phyloP scores from a whole-genome alignment of 2,329 filamentous ascomycete species.

The Scytalidium lignicola region DNA sequence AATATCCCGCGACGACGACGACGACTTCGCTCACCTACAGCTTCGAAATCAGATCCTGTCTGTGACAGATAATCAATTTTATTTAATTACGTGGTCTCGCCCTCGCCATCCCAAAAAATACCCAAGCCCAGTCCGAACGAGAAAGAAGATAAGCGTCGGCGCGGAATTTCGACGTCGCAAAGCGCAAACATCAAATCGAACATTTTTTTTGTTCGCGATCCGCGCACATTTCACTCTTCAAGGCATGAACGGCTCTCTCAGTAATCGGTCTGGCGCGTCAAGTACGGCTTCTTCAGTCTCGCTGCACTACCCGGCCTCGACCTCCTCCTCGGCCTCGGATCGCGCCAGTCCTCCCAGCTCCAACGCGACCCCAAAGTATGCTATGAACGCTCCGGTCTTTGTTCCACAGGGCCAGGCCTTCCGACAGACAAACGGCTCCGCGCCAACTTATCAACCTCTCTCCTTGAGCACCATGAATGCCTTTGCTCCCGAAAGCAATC shows the following conservation, averaged over 20 bases:
- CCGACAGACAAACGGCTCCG: conserved; percentile 23
- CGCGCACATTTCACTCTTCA: neutral
- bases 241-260: conserved; percentile 20
- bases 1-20: no score
- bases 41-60: no score
- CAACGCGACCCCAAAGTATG: conserved; percentile 24
- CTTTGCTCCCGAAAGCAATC: conserved; percentile 19
- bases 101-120: no score
- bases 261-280: conserved; percentile 12
- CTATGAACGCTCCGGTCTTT: conserved; percentile 28
- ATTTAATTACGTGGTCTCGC: no score
- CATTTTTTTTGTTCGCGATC: no score
- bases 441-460: conserved; percentile 24
- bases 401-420: conserved; percentile 25
- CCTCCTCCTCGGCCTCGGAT: conserved; percentile 13
- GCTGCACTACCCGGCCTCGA: conserved; percentile 10
- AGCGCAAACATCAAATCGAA: no score
- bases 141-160: no score
- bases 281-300: conserved; percentile 12
- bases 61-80: no score
- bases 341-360: conserved; percentile 15
- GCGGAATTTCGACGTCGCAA: no score
- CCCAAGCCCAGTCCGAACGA: no score
- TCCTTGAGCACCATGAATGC: conserved; percentile 26
- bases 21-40: no score